phyloP scores from a whole-genome alignment of 2,329 filamentous ascomycete genomes.

The Stagonosporopsis cucurbitacearum region DNA sequence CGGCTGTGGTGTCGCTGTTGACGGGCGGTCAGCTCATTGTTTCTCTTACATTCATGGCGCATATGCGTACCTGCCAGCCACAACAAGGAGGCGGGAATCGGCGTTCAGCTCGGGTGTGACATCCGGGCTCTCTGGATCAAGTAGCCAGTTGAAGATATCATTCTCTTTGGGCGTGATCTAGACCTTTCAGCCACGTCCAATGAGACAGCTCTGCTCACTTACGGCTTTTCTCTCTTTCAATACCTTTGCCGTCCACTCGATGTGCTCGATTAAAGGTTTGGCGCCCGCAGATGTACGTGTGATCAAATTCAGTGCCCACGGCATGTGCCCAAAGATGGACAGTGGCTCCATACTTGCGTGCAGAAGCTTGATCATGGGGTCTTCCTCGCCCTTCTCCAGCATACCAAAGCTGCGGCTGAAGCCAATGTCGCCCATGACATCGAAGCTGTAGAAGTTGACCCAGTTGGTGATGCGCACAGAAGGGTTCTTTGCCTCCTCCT shows the following conservation, averaged over 20 bases:
- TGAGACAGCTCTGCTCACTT: neutral
- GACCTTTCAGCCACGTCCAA: neutral
- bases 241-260: constrained; percentile 33
- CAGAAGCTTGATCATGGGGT: constrained; percentile 34
- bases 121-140: constrained; percentile 29
- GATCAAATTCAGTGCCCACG: constrained; percentile 30
- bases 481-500: constrained; percentile 25
- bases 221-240: constrained; percentile 38
- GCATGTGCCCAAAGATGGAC: constrained; percentile 30
- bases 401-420: constrained; percentile 53
- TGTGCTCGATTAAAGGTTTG: constrained; percentile 32
- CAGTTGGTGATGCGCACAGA: constrained; percentile 40
- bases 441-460: constrained; percentile 54
- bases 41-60: no score
- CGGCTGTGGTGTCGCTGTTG: constrained; percentile 38
- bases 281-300: constrained; percentile 26
- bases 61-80: constrained; percentile 39
- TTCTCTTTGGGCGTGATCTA: constrained; percentile 37
- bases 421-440: constrained; percentile 57
- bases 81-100: constrained; percentile 36
- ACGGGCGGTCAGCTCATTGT: neutral
- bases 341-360: constrained; percentile 34
- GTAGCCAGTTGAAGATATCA: constrained; percentile 36
- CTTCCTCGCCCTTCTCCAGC: constrained; percentile 40
- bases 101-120: constrained; percentile 34